Conservation (phyloP, 768 basidiomycete genomes). For the Lepiota venenata region DNA sequence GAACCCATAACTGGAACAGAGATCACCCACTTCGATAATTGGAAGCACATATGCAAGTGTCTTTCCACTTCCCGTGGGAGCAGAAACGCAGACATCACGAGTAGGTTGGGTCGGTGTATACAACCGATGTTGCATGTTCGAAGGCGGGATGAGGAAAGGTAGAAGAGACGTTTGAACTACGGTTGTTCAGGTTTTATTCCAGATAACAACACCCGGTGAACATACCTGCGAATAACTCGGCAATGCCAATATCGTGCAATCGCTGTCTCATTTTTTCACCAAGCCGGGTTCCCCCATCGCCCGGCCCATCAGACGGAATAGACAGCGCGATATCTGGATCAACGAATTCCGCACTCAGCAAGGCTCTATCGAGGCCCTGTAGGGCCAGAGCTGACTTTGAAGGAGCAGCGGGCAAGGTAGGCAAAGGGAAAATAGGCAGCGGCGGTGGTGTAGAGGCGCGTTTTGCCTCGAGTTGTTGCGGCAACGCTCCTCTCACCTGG, state of each 20-base stretch:
- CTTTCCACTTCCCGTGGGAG: constrained; percentile 97
- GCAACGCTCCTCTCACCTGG: neutral
- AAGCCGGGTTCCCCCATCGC: constrained; percentile 46
- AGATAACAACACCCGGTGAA: neutral
- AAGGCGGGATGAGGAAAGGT: constrained; percentile 67
- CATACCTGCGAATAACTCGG: constrained; percentile 85
- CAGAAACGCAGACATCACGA: constrained; percentile 88
- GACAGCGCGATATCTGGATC: constrained; percentile 46
- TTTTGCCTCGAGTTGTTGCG: neutral
- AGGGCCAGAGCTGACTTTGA: constrained; percentile 67
- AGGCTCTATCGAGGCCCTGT: constrained; percentile 75
- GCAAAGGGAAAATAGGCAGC: constrained; percentile 70
- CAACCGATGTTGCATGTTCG: constrained; percentile 38
- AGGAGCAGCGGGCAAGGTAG: constrained; percentile 63
- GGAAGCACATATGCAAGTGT: constrained; percentile 96
- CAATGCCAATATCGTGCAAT: constrained; percentile 75
- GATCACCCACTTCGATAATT: constrained; percentile 67
- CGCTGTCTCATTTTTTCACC: constrained; percentile 58
- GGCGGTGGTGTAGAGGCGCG: neutral
- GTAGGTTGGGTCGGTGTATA: constrained; percentile 67
- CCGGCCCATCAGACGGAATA: constrained; percentile 38
- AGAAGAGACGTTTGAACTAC: constrained; percentile 88
- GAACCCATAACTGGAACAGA: neutral
- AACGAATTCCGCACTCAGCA: constrained; percentile 68
- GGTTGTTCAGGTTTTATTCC: neutral